Evolutionary conservation across 176 grass and related monocot species (phyloP).

Genomic region (Dendrocalamus sinicus): DNA sequence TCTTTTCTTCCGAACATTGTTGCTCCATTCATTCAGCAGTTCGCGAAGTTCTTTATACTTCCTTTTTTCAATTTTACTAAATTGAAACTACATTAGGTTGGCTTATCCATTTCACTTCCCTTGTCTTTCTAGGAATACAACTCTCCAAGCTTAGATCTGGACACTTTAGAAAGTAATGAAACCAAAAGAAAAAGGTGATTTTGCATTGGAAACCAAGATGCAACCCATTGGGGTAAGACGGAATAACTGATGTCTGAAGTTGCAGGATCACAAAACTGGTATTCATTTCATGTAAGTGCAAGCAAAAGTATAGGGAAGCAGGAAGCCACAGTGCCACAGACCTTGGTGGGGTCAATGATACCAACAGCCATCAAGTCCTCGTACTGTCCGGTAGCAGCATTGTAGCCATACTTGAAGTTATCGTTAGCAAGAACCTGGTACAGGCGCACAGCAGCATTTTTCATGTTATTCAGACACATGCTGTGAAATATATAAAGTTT

Average conservation of each 20-base stretch:
- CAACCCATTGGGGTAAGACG: not conserved
- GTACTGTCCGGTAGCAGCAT: constrained; percentile 89
- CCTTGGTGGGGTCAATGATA: constrained; percentile 99
- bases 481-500: not conserved
- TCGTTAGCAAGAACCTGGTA: constrained; percentile 82
- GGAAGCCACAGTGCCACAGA: constrained; percentile 28
- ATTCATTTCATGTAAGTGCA: not conserved
- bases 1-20: not conserved
- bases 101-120: not conserved
- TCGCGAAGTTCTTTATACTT: not conserved
- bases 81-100: not conserved
- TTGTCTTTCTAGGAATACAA: constrained; percentile 14
- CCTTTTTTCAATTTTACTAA: not conserved
- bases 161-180: constrained; percentile 4
- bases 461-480: not conserved
- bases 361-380: constrained; percentile 99
- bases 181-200: not conserved
- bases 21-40: not conserved
- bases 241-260: not conserved
- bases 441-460: not conserved
- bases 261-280: not conserved
- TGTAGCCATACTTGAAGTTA: constrained; percentile 85
- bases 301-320: not conserved
- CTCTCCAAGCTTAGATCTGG: not conserved
- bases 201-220: not conserved